These are phyloP conservation scores for Xylaria sp. DNA, from an alignment of 2,329 filamentous ascomycete species.

Conservation along the genomic window DNA sequence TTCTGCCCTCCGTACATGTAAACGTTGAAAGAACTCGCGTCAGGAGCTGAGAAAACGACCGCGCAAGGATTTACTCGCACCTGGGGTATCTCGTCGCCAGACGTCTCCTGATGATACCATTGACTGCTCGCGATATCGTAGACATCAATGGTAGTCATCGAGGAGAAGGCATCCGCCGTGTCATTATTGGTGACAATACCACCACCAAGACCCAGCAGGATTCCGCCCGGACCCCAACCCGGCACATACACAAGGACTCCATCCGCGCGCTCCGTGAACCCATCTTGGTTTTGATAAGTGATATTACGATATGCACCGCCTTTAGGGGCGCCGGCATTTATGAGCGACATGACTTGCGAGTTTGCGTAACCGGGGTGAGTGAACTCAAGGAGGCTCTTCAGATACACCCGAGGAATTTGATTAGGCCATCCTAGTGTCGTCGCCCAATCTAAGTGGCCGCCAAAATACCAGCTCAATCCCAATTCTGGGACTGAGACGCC, in stretches of 20 bases:
- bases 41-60: constrained; percentile 70
- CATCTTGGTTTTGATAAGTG: constrained; percentile 68
- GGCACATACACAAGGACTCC: constrained; percentile 75
- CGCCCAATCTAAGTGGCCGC: constrained; percentile 70
- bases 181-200: constrained; percentile 55
- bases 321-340: constrained; percentile 60
- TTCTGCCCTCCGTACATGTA: constrained; percentile 82
- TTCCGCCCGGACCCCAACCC: constrained; percentile 72
- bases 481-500: constrained; percentile 72
- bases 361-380: constrained; percentile 75
- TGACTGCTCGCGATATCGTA: constrained; percentile 73
- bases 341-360: constrained; percentile 62
- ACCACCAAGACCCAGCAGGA: constrained; percentile 74
- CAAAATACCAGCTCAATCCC: constrained; percentile 79
- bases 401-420: constrained; percentile 66
- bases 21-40: constrained; percentile 76
- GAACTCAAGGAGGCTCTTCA: constrained; percentile 77
- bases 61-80: constrained; percentile 76
- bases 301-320: constrained; percentile 75
- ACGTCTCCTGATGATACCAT: constrained; percentile 77
- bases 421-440: constrained; percentile 71
- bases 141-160: constrained; percentile 65
- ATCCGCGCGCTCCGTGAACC: constrained; percentile 76
- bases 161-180: constrained; percentile 66
- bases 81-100: constrained; percentile 60